These are phyloP conservation scores for Aspergillus clavatus DNA, from an alignment of 2,329 filamentous ascomycete genomes.

Conservation along the genomic window DNA sequence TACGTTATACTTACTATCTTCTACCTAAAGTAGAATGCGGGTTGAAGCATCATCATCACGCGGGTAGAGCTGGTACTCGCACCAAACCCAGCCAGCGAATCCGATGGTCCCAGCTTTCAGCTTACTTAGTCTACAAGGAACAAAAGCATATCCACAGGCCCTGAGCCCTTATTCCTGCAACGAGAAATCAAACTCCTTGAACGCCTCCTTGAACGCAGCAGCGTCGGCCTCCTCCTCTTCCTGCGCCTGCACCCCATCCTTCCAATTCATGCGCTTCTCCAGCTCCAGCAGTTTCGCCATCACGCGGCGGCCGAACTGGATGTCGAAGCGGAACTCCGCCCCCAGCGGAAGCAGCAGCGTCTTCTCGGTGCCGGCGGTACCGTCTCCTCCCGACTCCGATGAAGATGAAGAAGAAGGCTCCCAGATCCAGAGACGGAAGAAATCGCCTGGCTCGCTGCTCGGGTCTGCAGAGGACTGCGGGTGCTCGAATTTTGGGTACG, in stretches of 20 bases:
- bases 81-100: too few species aligned
- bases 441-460: slow-evolving; percentile 51
- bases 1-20: too few species aligned
- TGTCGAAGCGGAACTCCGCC: slow-evolving; percentile 70
- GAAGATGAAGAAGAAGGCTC: slow-evolving; percentile 37
- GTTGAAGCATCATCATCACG: too few species aligned
- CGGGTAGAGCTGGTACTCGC: too few species aligned
- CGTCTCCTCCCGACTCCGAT: slow-evolving; percentile 2
- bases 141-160: not conserved
- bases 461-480: slow-evolving; percentile 35
- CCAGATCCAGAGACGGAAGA: slow-evolving; percentile 82
- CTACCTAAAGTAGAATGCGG: too few species aligned
- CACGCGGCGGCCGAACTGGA: slow-evolving; percentile 85
- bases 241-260: slow-evolving; percentile 70
- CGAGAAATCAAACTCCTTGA: slow-evolving; percentile 84
- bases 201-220: slow-evolving; percentile 72
- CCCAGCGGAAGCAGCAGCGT: slow-evolving; percentile 71
- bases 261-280: slow-evolving; percentile 77
- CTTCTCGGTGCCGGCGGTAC: slow-evolving; percentile 45
- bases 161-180: slow-evolving; percentile 27
- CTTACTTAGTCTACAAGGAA: too few species aligned
- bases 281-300: slow-evolving; percentile 81
- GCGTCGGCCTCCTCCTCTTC: slow-evolving; percentile 77
- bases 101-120: too few species aligned
- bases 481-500: slow-evolving; percentile 52